Evolutionary conservation across 2,329 filamentous ascomycete genomes (phyloP).

Genomic region (Nakataea oryzae): DNA sequence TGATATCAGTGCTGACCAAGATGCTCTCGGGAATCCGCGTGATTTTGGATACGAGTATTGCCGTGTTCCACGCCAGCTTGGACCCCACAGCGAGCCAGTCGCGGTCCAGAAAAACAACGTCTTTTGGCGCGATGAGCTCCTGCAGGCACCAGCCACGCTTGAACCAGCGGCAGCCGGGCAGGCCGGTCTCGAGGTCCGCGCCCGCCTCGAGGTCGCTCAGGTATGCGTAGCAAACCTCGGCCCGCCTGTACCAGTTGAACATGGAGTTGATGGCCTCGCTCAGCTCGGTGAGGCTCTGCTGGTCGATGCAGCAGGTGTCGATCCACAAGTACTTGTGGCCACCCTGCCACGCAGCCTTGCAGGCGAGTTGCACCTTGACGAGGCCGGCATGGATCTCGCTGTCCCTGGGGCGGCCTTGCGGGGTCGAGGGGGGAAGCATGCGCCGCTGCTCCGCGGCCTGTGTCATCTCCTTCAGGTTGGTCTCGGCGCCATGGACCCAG

Average conservation of each 20-base stretch:
- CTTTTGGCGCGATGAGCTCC: conserved; percentile 13
- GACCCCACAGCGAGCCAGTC: background rate
- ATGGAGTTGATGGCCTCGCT: conserved; percentile 6
- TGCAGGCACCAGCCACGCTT: conserved; percentile 2
- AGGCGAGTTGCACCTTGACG: background rate
- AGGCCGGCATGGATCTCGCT: background rate
- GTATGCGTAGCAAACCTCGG: conserved; percentile 3
- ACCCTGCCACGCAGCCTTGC: background rate
- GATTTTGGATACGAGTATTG: background rate
- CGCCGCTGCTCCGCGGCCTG: conserved; percentile 29
- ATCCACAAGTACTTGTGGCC: conserved; percentile 2
- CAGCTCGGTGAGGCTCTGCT: conserved; percentile 2
- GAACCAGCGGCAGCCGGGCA: conserved; percentile 7
- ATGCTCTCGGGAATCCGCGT: background rate
- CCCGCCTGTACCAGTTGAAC: conserved; percentile 2
- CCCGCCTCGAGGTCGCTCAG: conserved; percentile 5
- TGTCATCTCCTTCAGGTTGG: conserved; percentile 42
- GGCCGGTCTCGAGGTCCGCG: background rate
- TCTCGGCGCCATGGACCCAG: conserved; percentile 14
- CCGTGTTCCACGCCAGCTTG: background rate
- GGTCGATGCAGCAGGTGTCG: conserved; percentile 6
- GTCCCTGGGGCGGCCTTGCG: too few relatives aligned
- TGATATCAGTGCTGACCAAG: conserved; percentile 4
- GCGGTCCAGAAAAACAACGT: conserved; percentile 12
- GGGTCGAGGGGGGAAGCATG: conserved; percentile 29